Conservation (phyloP, 140 eudicot genomes). For the Anethum foeniculum region DNA sequence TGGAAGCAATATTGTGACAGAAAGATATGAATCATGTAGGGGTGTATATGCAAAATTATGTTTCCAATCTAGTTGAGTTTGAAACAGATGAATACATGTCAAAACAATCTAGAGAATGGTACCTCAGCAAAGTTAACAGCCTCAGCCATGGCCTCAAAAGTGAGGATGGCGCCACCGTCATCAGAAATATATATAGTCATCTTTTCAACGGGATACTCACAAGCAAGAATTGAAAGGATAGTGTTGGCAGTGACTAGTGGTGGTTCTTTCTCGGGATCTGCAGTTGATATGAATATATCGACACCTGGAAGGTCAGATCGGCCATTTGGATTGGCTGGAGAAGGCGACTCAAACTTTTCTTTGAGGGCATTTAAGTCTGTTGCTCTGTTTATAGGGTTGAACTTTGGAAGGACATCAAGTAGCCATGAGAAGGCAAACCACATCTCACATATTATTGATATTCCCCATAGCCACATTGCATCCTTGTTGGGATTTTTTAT, state of each 20-base stretch:
- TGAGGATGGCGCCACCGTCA: slow-evolving; percentile 84
- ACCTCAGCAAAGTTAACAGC: slow-evolving; percentile 80
- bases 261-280: slow-evolving; percentile 94
- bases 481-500: slow-evolving; percentile 63
- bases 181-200: slow-evolving; percentile 69
- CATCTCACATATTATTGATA: slow-evolving; percentile 61
- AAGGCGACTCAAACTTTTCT: slow-evolving; percentile 71
- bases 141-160: slow-evolving; percentile 98
- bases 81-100: neutral
- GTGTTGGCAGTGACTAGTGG: slow-evolving; percentile 90
- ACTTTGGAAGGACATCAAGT: slow-evolving; percentile 81
- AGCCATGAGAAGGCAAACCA: slow-evolving; percentile 96
- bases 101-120: neutral
- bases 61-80: neutral
- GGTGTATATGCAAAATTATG: neutral
- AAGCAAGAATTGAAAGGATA: slow-evolving; percentile 73
- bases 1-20: neutral
- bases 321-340: slow-evolving; percentile 57
- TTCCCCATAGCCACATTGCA: slow-evolving; percentile 84
- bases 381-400: slow-evolving; percentile 76
- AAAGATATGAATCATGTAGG: neutral
- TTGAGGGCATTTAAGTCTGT: slow-evolving; percentile 64
- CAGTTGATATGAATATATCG: slow-evolving; percentile 80
- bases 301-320: slow-evolving; percentile 91
- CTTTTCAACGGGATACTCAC: slow-evolving; percentile 86